Base-by-base conservation (phyloP, 352 stramenopile genomes). In the Phytophthora lateralis region DNA sequence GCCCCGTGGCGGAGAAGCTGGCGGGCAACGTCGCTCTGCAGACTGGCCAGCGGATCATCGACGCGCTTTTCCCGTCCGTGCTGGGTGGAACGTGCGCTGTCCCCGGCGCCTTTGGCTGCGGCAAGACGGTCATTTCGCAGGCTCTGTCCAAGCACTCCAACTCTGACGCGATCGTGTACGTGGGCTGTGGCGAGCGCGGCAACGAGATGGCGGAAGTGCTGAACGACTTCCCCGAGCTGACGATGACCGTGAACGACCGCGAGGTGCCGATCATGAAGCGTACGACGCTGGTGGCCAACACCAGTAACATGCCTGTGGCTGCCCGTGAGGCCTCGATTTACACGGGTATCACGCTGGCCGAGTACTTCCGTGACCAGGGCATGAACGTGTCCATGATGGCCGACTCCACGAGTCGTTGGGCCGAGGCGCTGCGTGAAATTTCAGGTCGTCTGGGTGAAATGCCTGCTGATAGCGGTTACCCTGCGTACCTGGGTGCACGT, bases 331-430 rank as follows among this genome's bases (percentile, higher is more conserved):
- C 98, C 26, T 99, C 94, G 32, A 99, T 99, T 71, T 99, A 99
- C 89, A 99, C 98, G 43, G 91, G 93, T 46, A 99, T 99, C 65
- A 99, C 97, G 42, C 83, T 99, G 38, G 96, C 97, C 45, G 96
- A 99, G 79, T 99, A 99, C 82, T 99, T 99, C 85, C 92, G 98
- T 78, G 98, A 99, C 84, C 87, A 96, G 60, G 87, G 85, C 34
- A 99, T 99, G 95, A 99, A 99, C 73, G 97, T 99, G 67, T 98
- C 96, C 38, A 99, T 99, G 97, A 99, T 99, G 98, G 98, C 97
- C 46, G 98, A 99, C 84, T 99, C 96, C 29, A 99, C 98, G 20
- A 99, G 94, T 76, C 97, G 98, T 76, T 99, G 98, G 98, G 97
- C 98, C 55, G 98, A 99, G 70, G 98, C 97, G 35, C 82, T 99